These are phyloP conservation scores for Strobilomyces dryophilus DNA, from an alignment of 768 basidiomycete species.

Conservation along the genomic window DNA sequence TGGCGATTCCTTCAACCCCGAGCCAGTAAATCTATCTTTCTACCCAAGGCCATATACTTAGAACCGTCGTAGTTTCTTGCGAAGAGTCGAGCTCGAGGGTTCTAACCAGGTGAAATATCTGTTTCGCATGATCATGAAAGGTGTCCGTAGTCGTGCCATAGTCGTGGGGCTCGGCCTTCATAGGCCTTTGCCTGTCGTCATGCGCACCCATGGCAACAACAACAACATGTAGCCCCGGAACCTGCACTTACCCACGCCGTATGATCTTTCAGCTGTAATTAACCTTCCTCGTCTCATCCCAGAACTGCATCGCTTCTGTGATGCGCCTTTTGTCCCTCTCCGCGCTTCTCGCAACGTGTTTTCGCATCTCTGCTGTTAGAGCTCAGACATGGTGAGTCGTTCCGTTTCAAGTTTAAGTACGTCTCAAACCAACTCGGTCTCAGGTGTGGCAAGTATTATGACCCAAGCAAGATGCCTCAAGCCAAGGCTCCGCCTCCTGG, in stretches of 20 bases:
- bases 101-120: slow-evolving; percentile 10
- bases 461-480: slow-evolving; percentile 36
- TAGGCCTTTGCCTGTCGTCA: neutral
- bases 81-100: neutral
- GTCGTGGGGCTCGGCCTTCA: neutral
- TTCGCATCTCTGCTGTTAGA: slow-evolving; percentile 10
- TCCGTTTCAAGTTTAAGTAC: neutral
- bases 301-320: neutral
- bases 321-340: slow-evolving; percentile 11
- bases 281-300: neutral
- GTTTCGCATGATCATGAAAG: neutral
- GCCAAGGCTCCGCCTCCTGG: slow-evolving; percentile 41
- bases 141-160: too few species aligned
- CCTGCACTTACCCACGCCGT: slow-evolving; percentile 5
- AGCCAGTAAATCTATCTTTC: neutral
- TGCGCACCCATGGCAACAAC: neutral
- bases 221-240: neutral
- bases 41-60: neutral
- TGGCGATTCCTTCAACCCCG: neutral
- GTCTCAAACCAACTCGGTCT: neutral
- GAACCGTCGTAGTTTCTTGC: neutral
- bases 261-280: neutral
- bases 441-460: slow-evolving; percentile 52
- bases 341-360: slow-evolving; percentile 9
- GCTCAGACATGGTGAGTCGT: slow-evolving; percentile 30